Evolutionary conservation across 1,284 basidiomycete species (phyloP).

Genomic region (Bondarzewia mesenterica): DNA sequence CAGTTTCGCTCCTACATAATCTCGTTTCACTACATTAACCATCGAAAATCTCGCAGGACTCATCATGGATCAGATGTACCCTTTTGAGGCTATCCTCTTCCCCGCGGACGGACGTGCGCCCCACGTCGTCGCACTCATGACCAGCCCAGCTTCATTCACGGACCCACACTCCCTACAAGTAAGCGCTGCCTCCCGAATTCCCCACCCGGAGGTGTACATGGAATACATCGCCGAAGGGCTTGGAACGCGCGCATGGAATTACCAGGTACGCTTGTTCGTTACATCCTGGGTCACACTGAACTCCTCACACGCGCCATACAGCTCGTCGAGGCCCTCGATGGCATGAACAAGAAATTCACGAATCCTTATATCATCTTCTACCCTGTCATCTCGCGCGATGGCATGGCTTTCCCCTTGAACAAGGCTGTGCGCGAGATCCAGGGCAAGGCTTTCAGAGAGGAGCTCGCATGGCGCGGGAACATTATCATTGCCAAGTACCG

Average conservation of each 20-base stretch:
- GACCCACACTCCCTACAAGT: constrained; percentile 30
- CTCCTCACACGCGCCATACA: constrained; percentile 18
- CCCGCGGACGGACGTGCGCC: constrained; percentile 46
- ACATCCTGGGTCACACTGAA: neutral
- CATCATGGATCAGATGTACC: constrained; percentile 49
- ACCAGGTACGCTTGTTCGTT: constrained; percentile 39
- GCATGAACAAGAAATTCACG: constrained; percentile 68
- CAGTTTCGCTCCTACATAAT: no score
- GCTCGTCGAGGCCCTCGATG: constrained; percentile 67
- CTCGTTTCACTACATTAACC: constrained; percentile 3
- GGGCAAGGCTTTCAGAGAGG: constrained; percentile 47
- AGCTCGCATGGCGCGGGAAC: constrained; percentile 68
- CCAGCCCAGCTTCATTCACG: constrained; percentile 46
- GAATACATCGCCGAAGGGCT: constrained; percentile 71
- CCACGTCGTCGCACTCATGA: constrained; percentile 61
- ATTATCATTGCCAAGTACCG: constrained; percentile 68
- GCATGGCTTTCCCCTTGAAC: constrained; percentile 73
- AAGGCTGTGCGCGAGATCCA: constrained; percentile 67
- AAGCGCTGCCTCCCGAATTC: constrained; percentile 42
- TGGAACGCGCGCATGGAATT: constrained; percentile 61
- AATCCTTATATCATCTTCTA: constrained; percentile 76
- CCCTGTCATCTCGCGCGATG: constrained; percentile 62
- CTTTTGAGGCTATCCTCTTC: constrained; percentile 46
- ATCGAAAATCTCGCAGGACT: constrained; percentile 2
- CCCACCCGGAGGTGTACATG: constrained; percentile 77